phyloP scores from a whole-genome alignment of 2,329 filamentous ascomycete species.

The Seiridium unicorne region DNA sequence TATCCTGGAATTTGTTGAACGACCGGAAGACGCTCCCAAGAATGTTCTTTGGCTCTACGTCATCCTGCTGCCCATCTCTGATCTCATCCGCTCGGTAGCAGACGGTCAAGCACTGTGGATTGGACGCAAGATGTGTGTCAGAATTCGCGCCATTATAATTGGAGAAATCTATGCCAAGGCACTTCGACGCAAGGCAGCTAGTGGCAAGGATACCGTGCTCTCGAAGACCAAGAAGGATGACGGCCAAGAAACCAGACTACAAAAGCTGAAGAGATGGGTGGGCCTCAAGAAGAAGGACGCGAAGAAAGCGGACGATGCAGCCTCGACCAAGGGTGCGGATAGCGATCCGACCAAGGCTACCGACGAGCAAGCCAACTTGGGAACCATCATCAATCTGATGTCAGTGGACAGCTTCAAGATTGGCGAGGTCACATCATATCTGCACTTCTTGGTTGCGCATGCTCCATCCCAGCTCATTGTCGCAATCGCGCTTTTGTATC shows the following conservation, averaged over 20 bases:
- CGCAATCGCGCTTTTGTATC: slow-evolving; percentile 79
- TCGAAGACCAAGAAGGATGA: slow-evolving; percentile 52
- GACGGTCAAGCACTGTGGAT: slow-evolving; percentile 90
- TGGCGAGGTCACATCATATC: slow-evolving; percentile 87
- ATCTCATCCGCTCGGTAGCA: slow-evolving; percentile 75
- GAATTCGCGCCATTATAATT: slow-evolving; percentile 89
- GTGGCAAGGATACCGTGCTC: slow-evolving; percentile 71
- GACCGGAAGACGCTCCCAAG: slow-evolving; percentile 68
- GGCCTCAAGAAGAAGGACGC: slow-evolving; percentile 59
- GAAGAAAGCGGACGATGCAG: slow-evolving; percentile 35
- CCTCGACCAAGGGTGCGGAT: slow-evolving; percentile 30
- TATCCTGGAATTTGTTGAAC: slow-evolving; percentile 92
- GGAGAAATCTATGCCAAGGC: slow-evolving; percentile 98
- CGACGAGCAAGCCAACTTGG: slow-evolving; percentile 82
- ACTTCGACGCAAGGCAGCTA: slow-evolving; percentile 82
- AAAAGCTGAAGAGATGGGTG: slow-evolving; percentile 54
- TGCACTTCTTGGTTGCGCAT: slow-evolving; percentile 92
- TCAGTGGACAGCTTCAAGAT: slow-evolving; percentile 99
- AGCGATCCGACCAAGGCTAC: slow-evolving; percentile 29
- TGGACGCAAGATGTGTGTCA: slow-evolving; percentile 90
- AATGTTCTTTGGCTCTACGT: slow-evolving; percentile 97
- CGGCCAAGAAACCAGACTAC: slow-evolving; percentile 36
- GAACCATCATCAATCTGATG: slow-evolving; percentile 99
- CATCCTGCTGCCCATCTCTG: slow-evolving; percentile 81
- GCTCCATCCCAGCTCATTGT: slow-evolving; percentile 86